These are phyloP conservation scores for Hypoxylon sp. DNA, from an alignment of 2,329 filamentous ascomycete genomes.

Conservation along the genomic window DNA sequence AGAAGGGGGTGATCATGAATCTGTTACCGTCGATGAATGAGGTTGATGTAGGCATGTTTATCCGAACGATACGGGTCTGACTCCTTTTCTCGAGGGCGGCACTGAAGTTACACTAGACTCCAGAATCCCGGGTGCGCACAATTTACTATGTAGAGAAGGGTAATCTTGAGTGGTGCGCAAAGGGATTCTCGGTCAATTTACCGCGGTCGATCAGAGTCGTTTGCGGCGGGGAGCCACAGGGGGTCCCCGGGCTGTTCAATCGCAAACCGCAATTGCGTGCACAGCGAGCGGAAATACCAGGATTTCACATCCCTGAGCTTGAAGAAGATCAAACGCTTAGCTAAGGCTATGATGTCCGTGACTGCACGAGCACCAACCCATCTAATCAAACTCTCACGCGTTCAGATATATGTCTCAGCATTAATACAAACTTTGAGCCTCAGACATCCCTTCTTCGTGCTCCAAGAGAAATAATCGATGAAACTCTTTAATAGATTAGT, in stretches of 20 bases:
- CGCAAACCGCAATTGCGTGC: constrained; percentile 42
- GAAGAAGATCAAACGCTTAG: constrained; percentile 45
- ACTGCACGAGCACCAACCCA: constrained; percentile 37
- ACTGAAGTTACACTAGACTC: constrained; percentile 25
- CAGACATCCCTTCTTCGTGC: constrained; percentile 33
- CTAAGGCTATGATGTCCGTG: constrained; percentile 36
- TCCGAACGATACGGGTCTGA: neutral
- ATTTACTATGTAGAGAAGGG: constrained; percentile 30
- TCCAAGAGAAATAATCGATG: constrained; percentile 12
- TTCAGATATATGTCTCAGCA: constrained; percentile 43
- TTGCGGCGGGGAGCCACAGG: constrained; percentile 33
- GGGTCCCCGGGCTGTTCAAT: constrained; percentile 36
- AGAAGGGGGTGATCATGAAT: constrained; percentile 6
- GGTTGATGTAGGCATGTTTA: neutral
- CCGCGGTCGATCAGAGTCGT: constrained; percentile 37
- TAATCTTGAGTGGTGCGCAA: constrained; percentile 32
- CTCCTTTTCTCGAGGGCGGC: neutral
- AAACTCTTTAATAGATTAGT: constrained; percentile 27
- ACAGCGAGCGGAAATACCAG: constrained; percentile 45
- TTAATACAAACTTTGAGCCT: constrained; percentile 34
- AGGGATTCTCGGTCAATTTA: constrained; percentile 42
- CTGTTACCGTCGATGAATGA: constrained; percentile 5
- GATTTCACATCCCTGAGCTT: constrained; percentile 37
- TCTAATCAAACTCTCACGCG: constrained; percentile 41
- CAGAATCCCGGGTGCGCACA: constrained; percentile 22